A percentile compares a stretch with the other conserved stretches of the same genome.
phyloP scores from a whole-genome alignment of 257 asterid species.

The Nicotiana knightiana region DNA sequence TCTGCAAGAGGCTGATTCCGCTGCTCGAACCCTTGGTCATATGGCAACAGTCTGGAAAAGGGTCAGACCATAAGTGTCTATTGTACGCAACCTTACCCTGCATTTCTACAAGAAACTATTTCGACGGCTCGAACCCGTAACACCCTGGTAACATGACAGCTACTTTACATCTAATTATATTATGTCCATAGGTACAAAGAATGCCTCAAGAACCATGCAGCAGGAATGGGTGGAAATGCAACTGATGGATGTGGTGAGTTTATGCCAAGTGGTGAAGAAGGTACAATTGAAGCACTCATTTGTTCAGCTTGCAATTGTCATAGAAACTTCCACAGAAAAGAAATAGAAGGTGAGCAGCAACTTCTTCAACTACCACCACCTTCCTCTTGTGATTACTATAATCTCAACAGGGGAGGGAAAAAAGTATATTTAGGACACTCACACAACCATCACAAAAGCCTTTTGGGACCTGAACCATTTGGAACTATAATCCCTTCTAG shows the following conservation, averaged over 20 bases:
- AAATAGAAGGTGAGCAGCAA: constrained; percentile 43
- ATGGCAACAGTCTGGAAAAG: too few relatives aligned
- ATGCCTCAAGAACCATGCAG: constrained; percentile 92
- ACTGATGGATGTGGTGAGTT: constrained; percentile 96
- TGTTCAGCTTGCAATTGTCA: constrained; percentile 94
- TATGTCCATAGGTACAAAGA: constrained; percentile 41
- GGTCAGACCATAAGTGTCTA: too few relatives aligned
- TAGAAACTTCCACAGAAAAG: constrained; percentile 84
- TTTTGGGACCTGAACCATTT: constrained; percentile 27
- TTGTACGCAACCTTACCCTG: too few relatives aligned
- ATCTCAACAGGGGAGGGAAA: constrained; percentile 33
- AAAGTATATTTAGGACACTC: constrained; percentile 40
- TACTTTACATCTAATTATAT: background rate
- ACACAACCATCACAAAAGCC: constrained; percentile 14
- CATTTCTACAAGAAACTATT: too few relatives aligned
- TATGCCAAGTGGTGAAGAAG: constrained; percentile 90
- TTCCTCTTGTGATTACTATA: constrained; percentile 23
- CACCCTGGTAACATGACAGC: accelerated
- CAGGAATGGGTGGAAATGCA: constrained; percentile 81
- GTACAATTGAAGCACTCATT: constrained; percentile 61
- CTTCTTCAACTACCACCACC: background rate
- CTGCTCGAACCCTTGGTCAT: too few relatives aligned
- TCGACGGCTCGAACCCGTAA: too few relatives aligned
- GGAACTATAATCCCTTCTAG: constrained; percentile 25
- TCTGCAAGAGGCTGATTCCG: too few relatives aligned